Percentiles rank a stretch among this genome's conserved stretches.
Conservation (phyloP, 2,329 filamentous ascomycete species). For the Aspergillus brasiliensis region DNA sequence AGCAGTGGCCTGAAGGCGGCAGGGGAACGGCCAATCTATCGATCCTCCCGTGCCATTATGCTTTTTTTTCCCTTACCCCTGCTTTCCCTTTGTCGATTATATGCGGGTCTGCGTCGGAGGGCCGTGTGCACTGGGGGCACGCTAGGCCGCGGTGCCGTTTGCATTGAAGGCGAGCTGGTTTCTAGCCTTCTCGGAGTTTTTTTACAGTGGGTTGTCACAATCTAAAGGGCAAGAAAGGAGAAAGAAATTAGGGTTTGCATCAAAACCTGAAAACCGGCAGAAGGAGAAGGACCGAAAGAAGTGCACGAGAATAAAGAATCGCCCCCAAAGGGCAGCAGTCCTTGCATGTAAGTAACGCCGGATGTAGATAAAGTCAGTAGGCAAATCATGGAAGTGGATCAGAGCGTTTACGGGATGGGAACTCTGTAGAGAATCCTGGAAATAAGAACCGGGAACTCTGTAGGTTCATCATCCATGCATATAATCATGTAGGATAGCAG, state of each 20-base stretch:
- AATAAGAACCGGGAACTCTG: no score
- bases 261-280: not conserved
- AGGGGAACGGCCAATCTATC: not conserved
- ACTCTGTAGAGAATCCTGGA: not conserved
- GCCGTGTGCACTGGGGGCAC: slow-evolving; percentile 14
- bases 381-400: slow-evolving; percentile 11
- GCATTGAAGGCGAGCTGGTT: slow-evolving; percentile 29
- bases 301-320: slow-evolving; percentile 3
- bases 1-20: slow-evolving; percentile 29
- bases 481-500: no score
- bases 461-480: no score
- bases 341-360: slow-evolving; percentile 16
- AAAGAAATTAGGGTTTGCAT: slow-evolving; percentile 8
- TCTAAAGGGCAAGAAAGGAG: slow-evolving; percentile 11
- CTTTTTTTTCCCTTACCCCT: slow-evolving; percentile 7
- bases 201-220: slow-evolving; percentile 16
- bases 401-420: slow-evolving; percentile 11
- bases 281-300: not conserved
- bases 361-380: slow-evolving; percentile 12
- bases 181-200: slow-evolving; percentile 25
- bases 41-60: not conserved
- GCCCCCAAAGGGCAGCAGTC: slow-evolving; percentile 6
- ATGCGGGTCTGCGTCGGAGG: not conserved
- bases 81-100: slow-evolving; percentile 9
- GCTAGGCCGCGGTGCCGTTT: slow-evolving; percentile 12